phyloP scores from a whole-genome alignment of 1,284 basidiomycete species.

The Ganoderma meredithae region DNA sequence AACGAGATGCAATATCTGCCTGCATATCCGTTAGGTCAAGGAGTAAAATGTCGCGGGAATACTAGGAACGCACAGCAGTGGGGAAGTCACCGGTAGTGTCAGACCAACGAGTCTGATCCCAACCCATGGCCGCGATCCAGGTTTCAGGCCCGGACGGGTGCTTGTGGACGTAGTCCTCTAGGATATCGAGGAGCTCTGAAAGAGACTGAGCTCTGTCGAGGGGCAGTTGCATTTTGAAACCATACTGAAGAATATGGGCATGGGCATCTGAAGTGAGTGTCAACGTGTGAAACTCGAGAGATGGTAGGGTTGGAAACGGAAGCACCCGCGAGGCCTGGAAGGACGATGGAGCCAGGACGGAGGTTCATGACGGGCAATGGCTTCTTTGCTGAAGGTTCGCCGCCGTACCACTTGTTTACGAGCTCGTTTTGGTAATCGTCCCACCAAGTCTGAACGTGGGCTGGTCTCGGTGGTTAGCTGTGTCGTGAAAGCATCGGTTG shows the following conservation, averaged over 20 bases:
- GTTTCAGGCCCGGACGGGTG: constrained; percentile 56
- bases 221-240: constrained; percentile 70
- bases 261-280: constrained; percentile 70
- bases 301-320: not conserved
- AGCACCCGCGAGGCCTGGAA: constrained; percentile 76
- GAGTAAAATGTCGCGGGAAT: not conserved
- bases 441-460: constrained; percentile 39
- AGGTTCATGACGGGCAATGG: constrained; percentile 52
- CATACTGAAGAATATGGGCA: constrained; percentile 77
- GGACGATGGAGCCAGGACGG: constrained; percentile 56
- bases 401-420: constrained; percentile 42
- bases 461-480: constrained; percentile 24
- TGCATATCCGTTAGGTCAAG: constrained; percentile 59
- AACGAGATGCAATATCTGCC: constrained; percentile 66
- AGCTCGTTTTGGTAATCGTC: constrained; percentile 38
- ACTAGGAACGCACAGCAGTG: constrained; percentile 64
- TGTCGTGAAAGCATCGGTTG: constrained; percentile 10
- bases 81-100: constrained; percentile 69
- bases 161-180: constrained; percentile 68
- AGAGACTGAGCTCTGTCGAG: constrained; percentile 68
- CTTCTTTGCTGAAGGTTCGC: constrained; percentile 42
- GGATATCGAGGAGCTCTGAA: constrained; percentile 65
- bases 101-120: constrained; percentile 89
- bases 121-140: constrained; percentile 91
- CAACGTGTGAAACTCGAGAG: not conserved